These are phyloP conservation scores for Taphrina confusa DNA, from an alignment of 1,139 yeast genomes.

Conservation along the genomic window DNA sequence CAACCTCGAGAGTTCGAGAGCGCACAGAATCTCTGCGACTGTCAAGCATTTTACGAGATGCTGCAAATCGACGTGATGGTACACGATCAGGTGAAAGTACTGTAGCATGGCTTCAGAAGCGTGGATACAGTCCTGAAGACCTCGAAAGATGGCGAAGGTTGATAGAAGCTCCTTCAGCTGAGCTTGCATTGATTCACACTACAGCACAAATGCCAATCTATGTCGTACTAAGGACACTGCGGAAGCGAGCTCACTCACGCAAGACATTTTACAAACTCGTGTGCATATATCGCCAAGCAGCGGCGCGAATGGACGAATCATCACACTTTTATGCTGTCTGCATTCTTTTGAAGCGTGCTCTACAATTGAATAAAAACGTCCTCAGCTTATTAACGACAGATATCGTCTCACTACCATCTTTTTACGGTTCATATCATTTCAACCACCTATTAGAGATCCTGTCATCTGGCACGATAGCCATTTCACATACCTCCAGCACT, in stretches of 20 bases:
- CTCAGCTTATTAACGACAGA: background rate
- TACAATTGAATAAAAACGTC: background rate
- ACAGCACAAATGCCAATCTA: background rate
- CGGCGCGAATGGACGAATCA: background rate
- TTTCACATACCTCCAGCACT: background rate
- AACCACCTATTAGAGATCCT: background rate
- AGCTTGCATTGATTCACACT: background rate
- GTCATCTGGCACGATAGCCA: background rate
- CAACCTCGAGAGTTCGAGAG: no score
- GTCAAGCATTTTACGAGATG: background rate
- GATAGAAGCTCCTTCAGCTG: background rate
- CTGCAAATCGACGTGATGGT: background rate
- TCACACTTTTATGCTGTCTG: background rate
- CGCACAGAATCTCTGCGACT: no score
- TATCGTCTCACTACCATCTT: background rate
- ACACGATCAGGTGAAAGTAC: background rate
- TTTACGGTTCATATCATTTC: background rate
- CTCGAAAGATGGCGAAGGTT: constrained; percentile 1
- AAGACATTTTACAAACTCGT: background rate
- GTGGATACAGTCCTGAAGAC: background rate
- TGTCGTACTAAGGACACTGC: constrained; percentile 5
- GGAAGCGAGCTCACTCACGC: constrained; percentile 7
- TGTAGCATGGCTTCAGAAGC: constrained; percentile 6
- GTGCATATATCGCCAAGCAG: background rate
- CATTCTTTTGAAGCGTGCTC: constrained; percentile 6